phyloP scores from a whole-genome alignment of 805 yeast genomes.

The Candida fluviatilis region DNA sequence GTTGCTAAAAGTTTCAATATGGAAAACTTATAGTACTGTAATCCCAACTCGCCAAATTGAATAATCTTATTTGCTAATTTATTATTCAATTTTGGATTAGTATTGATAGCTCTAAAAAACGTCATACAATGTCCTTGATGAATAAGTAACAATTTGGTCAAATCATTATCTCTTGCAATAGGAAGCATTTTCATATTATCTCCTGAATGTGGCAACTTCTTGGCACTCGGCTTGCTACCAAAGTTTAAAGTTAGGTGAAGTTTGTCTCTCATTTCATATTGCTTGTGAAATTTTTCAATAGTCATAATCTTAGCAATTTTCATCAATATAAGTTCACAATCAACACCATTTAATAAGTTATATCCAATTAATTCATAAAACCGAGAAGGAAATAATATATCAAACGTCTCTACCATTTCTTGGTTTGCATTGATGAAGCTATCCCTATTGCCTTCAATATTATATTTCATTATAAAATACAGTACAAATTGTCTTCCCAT shows the following conservation, averaged over 20 bases:
- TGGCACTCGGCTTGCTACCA: neutral
- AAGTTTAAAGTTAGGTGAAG: neutral
- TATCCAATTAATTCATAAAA: neutral
- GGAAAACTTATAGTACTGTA: neutral
- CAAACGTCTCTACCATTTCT: conserved; percentile 7
- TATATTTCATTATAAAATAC: conserved; percentile 7
- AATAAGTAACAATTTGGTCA: conserved; percentile 1
- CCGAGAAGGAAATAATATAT: neutral
- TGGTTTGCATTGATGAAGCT: conserved; percentile 8
- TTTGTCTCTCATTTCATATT: conserved; percentile 4
- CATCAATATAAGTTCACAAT: conserved; percentile 3
- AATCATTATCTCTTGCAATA: neutral
- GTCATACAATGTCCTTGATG: neutral
- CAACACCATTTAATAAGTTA: neutral
- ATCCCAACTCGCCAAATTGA: neutral
- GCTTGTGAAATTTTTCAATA: neutral
- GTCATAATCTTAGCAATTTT: neutral
- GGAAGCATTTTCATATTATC: neutral
- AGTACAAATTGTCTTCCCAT: conserved; percentile 7
- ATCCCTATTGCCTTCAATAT: conserved; percentile 10
- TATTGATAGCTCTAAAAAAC: neutral
- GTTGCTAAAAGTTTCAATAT: neutral
- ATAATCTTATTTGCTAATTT: neutral
- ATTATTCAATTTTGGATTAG: neutral
- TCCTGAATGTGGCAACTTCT: neutral